Evolutionary conservation across 2,329 filamentous ascomycete species (phyloP), one percentile per base, ranked within the genome.

Genomic region (Lasiodiplodia sp.): DNA sequence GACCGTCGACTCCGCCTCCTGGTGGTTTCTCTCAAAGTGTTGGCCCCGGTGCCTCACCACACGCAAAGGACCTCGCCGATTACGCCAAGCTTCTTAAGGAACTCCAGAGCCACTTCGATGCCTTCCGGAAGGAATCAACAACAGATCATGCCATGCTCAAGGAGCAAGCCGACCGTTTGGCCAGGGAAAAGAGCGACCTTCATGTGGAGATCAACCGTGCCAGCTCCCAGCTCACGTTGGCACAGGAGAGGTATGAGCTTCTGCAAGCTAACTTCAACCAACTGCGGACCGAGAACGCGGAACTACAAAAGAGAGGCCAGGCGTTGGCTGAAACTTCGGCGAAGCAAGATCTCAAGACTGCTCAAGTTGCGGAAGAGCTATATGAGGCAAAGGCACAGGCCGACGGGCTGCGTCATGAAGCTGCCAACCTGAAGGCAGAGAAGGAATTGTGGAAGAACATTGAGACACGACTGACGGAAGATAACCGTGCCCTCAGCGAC

Each of bases 361-460:
- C 97, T 75, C 94, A 97, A 79, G 92, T 95, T 34, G 94, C 93
- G 0, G 95, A 98, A 79, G 95, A 99, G 73, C 86, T 98, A 6
- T 89, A 98, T 11, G 96, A 97, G 78, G 90, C 92, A 5, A 91
- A 90, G 77, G 91, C 91, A 38, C 82, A 95, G 65, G 85, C 92
- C 3, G 95, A 99, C 75, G 94, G 93, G 75, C 87, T 97, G 79
- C 91, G 94, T 65, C 94, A 93, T 72, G 96, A 99, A 78, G 93
- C 91, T 66, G 91, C 94, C 18, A 97, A 98, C 75, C 87, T 97
- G 40, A 97, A 97, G 79, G 94, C 95, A 0, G 95, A 98, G 80
- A 97, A 97, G 82, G 92, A 93, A 47, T 85, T 99, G 11, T 97
- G 92, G 92, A 97, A 96, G 82, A 93, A 91, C 68, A 97, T 97